Percentiles rank a stretch among this genome's conserved stretches.
Evolutionary conservation across 495 filamentous ascomycete species (phyloP).

Genomic region (Penicillium psychrofluorescens): DNA sequence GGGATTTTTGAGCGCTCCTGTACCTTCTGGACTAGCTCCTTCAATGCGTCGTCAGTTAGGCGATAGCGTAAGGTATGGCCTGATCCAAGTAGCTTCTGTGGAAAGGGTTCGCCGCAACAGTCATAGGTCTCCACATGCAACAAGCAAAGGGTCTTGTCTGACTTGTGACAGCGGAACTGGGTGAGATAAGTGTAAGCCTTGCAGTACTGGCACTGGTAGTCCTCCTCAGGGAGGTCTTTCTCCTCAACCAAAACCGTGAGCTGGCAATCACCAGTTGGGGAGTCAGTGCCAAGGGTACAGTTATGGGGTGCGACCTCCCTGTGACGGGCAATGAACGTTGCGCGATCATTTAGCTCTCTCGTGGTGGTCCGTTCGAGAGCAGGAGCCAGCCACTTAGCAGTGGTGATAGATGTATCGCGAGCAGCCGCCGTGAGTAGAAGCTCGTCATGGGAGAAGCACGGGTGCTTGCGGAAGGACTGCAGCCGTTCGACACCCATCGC

Average conservation of each 20-base stretch:
- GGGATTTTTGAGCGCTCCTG: conserved; percentile 80
- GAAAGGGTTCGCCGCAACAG: conserved; percentile 64
- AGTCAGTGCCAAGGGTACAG: conserved; percentile 33
- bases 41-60: conserved; percentile 63
- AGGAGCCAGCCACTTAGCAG: conserved; percentile 88
- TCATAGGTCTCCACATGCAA: conserved; percentile 68
- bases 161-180: conserved; percentile 73
- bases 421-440: conserved; percentile 81
- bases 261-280: conserved; percentile 26
- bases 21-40: conserved; percentile 62
- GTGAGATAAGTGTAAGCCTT: conserved; percentile 90
- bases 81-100: conserved; percentile 51
- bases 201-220: conserved; percentile 86
- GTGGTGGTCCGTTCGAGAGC: conserved; percentile 70
- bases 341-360: conserved; percentile 63
- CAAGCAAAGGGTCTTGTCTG: conserved; percentile 71
- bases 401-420: conserved; percentile 77
- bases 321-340: conserved; percentile 59
- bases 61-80: conserved; percentile 68
- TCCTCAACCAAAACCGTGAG: conserved; percentile 50
- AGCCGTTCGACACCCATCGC: conserved; percentile 79
- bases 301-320: conserved; percentile 43
- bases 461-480: conserved; percentile 81
- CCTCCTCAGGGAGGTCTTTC: conserved; percentile 75
- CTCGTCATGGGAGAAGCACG: conserved; percentile 97